Base-by-base conservation (phyloP, 768 basidiomycete species). In the Pleurotus djamor region DNA sequence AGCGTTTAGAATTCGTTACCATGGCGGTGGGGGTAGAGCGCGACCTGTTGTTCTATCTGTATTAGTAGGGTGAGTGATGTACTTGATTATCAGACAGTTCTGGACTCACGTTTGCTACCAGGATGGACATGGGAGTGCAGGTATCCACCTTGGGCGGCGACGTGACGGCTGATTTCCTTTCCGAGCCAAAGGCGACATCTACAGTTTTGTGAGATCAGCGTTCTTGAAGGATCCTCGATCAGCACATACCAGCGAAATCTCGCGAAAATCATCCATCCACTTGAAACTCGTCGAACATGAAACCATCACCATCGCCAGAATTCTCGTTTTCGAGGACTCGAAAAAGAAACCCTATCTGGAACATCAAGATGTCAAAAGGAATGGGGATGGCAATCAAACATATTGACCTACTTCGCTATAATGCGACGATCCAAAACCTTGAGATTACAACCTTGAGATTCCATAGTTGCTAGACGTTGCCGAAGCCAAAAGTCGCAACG, bases 281-380 rank as follows among this genome's bases (percentile, higher is more conserved):
- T 74, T 98, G 96, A 77, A 99, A 99, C 70, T 95, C 96, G 2
- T 94, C 92, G 75, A 92, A 96, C 97, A 99, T 99, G 74, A 99
- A 99, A 0, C 96, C 95, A 70, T 98, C 97, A 0, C 97, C 97
- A 55, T 98, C 96, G 35, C 97, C 97, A 1, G 92, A 91, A 72
- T n/a, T n/a, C n/a, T n/a, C n/a, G n/a, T 89, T 91, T 67, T 86
- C 83, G 33, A 99, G 78, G n/a, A n/a, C n/a, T n/a, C n/a, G 64
- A 99, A 82, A 68, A 88, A 67, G 75, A 98, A 98, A 71, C n/a
- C n/a, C n/a, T 99, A 99, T 87, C 72, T 89, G 83, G 78, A 99
- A 99, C 92, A 97, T 97, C 69, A 78, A 71, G 92, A 98, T 95
- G 77, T 99, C 98, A 71, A 99, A 96, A 37, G 89, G 41, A 35